phyloP scores from a whole-genome alignment of 2,329 filamentous ascomycete species.

The Periconia macrospinosa region DNA sequence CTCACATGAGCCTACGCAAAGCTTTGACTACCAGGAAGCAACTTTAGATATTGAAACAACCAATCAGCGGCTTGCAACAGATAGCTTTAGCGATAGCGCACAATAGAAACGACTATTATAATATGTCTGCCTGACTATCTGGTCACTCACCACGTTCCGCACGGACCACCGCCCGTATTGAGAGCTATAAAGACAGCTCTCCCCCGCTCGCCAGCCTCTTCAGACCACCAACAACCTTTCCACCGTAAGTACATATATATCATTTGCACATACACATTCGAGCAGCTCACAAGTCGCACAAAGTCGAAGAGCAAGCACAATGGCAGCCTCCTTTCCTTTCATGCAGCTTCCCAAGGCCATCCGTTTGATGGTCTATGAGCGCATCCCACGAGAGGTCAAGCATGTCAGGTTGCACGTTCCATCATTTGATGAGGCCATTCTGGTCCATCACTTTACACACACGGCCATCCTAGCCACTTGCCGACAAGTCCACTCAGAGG shows the following conservation, averaged over 20 bases:
- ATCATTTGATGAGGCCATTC: not conserved
- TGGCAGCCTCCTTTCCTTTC: not conserved
- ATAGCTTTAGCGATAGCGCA: not conserved
- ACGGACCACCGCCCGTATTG: not conserved
- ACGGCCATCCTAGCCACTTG: not conserved
- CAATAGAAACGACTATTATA: not conserved
- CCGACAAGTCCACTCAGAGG: not conserved
- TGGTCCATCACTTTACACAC: not conserved
- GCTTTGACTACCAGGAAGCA: not conserved
- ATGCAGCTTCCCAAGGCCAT: constrained; percentile 1
- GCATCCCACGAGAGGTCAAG: not conserved
- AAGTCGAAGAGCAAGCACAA: not conserved
- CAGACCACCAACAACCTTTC: not conserved
- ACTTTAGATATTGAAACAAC: not conserved
- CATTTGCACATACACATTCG: not conserved
- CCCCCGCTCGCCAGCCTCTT: not conserved
- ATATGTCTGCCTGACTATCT: not conserved
- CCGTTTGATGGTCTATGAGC: constrained; percentile 1
- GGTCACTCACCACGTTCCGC: not conserved
- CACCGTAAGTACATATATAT: not conserved
- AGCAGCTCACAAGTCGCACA: not conserved
- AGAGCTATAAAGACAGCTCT: not conserved
- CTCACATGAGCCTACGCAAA: not conserved
- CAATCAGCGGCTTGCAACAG: not conserved
- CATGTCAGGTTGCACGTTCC: not conserved